A percentile compares a stretch with the other conserved stretches of the same genome.
These are phyloP conservation scores for Blastobotrys malaysiensis DNA, from an alignment of 1,139 yeast genomes.

Conservation along the genomic window DNA sequence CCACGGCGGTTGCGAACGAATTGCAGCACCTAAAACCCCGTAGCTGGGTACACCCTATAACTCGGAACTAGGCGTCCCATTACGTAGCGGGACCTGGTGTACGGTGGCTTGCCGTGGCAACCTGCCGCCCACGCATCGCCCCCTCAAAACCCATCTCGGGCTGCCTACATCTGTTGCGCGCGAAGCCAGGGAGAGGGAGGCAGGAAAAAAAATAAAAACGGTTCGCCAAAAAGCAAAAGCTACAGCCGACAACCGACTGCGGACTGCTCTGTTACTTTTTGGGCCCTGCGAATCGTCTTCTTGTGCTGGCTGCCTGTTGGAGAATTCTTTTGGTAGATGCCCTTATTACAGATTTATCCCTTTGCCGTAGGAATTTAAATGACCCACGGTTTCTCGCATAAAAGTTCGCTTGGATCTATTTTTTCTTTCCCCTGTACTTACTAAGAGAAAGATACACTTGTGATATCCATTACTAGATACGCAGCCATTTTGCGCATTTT, in stretches of 20 bases:
- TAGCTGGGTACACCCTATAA: not conserved
- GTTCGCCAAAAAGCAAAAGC: not conserved
- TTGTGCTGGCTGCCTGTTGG: not conserved
- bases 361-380: not conserved
- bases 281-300: not conserved
- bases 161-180: not conserved
- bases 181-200: not conserved
- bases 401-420: not conserved
- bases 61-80: not conserved
- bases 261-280: not conserved
- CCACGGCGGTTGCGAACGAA: not conserved
- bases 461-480: not conserved
- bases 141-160: not conserved
- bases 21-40: not conserved
- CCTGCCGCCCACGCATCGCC: not conserved
- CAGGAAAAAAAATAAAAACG: no score
- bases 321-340: not conserved
- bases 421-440: not conserved
- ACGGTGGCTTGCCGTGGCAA: not conserved
- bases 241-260: not conserved
- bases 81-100: not conserved
- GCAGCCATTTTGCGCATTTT: not conserved
- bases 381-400: not conserved
- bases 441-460: no score
- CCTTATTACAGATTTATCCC: not conserved